phyloP scores from a whole-genome alignment of 1,284 basidiomycete genomes.

The Boletus mariae region DNA sequence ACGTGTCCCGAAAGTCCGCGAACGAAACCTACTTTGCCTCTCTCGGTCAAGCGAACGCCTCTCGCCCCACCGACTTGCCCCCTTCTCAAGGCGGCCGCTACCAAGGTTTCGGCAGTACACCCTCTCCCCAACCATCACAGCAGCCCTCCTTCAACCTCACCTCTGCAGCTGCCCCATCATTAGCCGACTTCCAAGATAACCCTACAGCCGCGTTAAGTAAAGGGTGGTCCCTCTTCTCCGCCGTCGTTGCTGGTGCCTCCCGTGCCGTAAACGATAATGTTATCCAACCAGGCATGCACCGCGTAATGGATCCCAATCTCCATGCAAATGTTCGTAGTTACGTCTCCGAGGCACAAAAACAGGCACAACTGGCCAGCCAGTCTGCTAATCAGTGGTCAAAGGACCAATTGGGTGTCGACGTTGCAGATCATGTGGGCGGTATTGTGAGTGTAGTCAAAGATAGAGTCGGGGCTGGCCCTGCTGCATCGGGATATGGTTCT shows the following conservation, averaged over 20 bases:
- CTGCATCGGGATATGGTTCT: conserved; percentile 52
- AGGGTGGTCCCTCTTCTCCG: conserved; percentile 81
- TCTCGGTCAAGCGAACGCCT: conserved; percentile 71
- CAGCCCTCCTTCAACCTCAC: conserved; percentile 64
- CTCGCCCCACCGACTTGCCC: conserved; percentile 65
- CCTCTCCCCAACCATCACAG: conserved; percentile 48
- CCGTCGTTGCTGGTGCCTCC: conserved; percentile 69
- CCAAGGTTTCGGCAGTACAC: conserved; percentile 78
- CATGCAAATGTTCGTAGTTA: conserved; percentile 71
- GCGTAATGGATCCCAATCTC: conserved; percentile 70
- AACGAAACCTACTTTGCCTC: conserved; percentile 77
- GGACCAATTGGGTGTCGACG: conserved; percentile 73
- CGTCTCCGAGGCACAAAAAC: conserved; percentile 62
- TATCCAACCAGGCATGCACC: conserved; percentile 78
- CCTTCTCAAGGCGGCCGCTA: conserved; percentile 86
- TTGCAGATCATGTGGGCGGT: conserved; percentile 64
- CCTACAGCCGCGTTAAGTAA: conserved; percentile 75
- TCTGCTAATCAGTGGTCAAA: conserved; percentile 72
- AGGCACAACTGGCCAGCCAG: conserved; percentile 53
- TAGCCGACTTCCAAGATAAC: conserved; percentile 76
- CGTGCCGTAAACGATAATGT: conserved; percentile 74
- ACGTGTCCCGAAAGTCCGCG: conserved; percentile 57
- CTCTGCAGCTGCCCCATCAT: conserved; percentile 65
- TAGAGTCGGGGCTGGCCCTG: conserved; percentile 41
- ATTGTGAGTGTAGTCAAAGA: conserved; percentile 57